These are phyloP conservation scores for Spathaspora sp. DNA, from an alignment of 805 yeast species.

Conservation along the genomic window DNA sequence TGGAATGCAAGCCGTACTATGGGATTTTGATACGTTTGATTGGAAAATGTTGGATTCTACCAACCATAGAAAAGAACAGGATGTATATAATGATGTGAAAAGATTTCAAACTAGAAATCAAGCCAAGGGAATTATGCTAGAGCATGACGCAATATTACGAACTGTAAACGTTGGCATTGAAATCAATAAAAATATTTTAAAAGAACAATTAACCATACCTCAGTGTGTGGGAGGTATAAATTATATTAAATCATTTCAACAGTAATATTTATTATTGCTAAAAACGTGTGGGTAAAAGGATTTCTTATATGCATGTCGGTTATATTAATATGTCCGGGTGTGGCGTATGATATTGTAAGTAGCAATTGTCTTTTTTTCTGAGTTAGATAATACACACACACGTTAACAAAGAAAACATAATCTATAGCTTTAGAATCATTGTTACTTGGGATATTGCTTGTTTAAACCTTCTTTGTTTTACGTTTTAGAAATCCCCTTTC, in stretches of 20 bases:
- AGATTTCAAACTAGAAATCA: slow-evolving; percentile 41
- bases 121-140: slow-evolving; percentile 67
- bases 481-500: too few relatives aligned
- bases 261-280: neutral
- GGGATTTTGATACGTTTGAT: slow-evolving; percentile 92
- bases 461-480: too few relatives aligned
- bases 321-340: neutral
- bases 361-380: neutral
- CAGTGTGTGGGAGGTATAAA: slow-evolving; percentile 69
- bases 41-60: slow-evolving; percentile 61
- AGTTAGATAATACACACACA: neutral
- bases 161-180: slow-evolving; percentile 71
- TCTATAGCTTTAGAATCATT: neutral
- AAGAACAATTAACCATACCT: slow-evolving; percentile 75
- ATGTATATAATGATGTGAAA: slow-evolving; percentile 53
- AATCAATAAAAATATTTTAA: slow-evolving; percentile 49
- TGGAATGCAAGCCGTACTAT: slow-evolving; percentile 82
- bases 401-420: neutral
- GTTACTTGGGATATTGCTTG: neutral
- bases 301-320: neutral
- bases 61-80: slow-evolving; percentile 41
- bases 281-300: neutral
- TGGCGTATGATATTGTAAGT: neutral
- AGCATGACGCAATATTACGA: slow-evolving; percentile 70
- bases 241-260: slow-evolving; percentile 43